phyloP scores from a whole-genome alignment of 371 early-diverging fungal species.

The Mucor racemosus region DNA sequence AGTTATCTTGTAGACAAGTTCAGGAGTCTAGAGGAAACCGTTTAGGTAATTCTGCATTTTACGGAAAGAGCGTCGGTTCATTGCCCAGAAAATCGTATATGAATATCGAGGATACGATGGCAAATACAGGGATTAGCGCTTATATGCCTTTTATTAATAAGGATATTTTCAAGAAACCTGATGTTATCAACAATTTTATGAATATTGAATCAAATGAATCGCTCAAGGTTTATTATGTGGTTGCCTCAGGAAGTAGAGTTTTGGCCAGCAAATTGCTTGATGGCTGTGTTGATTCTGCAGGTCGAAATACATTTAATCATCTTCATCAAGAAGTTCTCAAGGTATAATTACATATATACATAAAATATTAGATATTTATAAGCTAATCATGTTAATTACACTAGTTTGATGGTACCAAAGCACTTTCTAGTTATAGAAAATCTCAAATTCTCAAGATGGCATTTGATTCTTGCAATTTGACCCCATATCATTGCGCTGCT shows the following conservation, averaged over 20 bases:
- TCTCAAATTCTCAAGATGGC: slow-evolving; percentile 59
- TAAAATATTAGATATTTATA: no score
- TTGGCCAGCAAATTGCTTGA: slow-evolving; percentile 42
- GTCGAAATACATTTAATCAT: slow-evolving; percentile 44
- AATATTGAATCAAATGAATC: slow-evolving; percentile 2
- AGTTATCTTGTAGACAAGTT: slow-evolving; percentile 40
- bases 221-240: slow-evolving; percentile 41
- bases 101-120: slow-evolving; percentile 5
- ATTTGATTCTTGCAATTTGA: slow-evolving; percentile 32
- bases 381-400: background rate
- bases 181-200: slow-evolving; percentile 10
- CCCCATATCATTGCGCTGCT: slow-evolving; percentile 55
- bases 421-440: slow-evolving; percentile 42
- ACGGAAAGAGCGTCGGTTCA: background rate
- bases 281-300: background rate
- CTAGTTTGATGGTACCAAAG: slow-evolving; percentile 23
- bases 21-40: slow-evolving; percentile 70
- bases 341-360: slow-evolving; percentile 25
- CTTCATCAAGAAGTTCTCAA: slow-evolving; percentile 52
- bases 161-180: slow-evolving; percentile 6
- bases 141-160: slow-evolving; percentile 16
- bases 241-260: slow-evolving; percentile 45
- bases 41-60: slow-evolving; percentile 62
- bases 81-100: slow-evolving; percentile 9
- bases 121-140: background rate